Base-by-base conservation (phyloP, 176 grass and related monocot species). In the Thalia dealbata region DNA sequence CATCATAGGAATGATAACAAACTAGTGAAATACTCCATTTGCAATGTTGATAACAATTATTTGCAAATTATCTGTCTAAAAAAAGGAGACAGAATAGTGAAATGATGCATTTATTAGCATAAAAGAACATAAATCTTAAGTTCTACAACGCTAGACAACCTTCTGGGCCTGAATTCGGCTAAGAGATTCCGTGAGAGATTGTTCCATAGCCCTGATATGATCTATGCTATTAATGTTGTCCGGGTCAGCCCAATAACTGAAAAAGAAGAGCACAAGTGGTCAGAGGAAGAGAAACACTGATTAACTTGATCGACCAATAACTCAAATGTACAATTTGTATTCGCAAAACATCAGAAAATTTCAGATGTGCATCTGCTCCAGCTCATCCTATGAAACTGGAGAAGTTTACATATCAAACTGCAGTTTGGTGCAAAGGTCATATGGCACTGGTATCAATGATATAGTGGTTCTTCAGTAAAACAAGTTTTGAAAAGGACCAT, bases 171-270 rank as follows among this genome's bases (percentile, higher is more conserved):
- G 83, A 61, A 92, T 84, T 14, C 68, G 86, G 72, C 69, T 75
- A 50, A 92, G 81, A 61, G 86, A 88, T 77, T 92, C 86, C 22
- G 73, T 83, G 32, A 92, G 86, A 72, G 89, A 88, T 81, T 88
- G 86, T 74, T 92, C 89, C 89, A 92, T 88, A 52, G 68, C 86
- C 82, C 86, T 84, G 50, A 92, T 88, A 61, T 88, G 81, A 50
- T 88, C 86, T 29, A 92, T 83, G 80, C 88, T 84, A 15, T 86
- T 81, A 77, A 92, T 64, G 72, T 88, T 92, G 52, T 88, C 83
- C 3, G 89, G 89, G 61, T 88, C 68, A 14, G 75, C 81, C 86
- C 89, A 92, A 79, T 86, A 86, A 92, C 89, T 92, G 86, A 86
- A 86, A 48, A n/a, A 8, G 75, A 85, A 61, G 67, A 80, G 16